A percentile compares a stretch with the other conserved stretches of the same genome.
Evolutionary conservation across 1,139 yeast genomes (phyloP).

Genomic region (Pneumocystis murina): DNA sequence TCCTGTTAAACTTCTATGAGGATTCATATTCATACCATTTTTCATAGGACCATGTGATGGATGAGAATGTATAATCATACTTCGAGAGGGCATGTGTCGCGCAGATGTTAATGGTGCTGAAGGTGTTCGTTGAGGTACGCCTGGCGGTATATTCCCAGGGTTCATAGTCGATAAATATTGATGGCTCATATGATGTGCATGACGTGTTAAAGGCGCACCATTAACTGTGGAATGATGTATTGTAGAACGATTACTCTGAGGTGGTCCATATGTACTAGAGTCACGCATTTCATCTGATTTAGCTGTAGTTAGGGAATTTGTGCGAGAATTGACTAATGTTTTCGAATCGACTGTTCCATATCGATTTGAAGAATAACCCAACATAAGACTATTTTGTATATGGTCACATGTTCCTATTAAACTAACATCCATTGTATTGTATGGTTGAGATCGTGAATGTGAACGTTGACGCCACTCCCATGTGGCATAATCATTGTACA

Average conservation of each 20-base stretch:
- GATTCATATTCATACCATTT: neutral
- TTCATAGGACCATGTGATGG: neutral
- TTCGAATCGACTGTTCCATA: neutral
- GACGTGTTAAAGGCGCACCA: neutral
- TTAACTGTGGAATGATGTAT: neutral
- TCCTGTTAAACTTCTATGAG: neutral
- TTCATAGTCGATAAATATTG: neutral
- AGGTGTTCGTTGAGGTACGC: neutral
- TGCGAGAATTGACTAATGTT: neutral
- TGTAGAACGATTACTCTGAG: neutral
- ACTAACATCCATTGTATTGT: neutral
- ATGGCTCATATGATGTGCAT: neutral
- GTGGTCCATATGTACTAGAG: neutral
- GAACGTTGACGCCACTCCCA: neutral
- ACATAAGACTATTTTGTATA: neutral
- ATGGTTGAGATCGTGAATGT: neutral
- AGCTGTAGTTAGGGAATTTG: neutral
- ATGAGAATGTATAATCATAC: neutral
- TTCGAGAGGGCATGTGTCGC: neutral
- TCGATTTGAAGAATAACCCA: slow-evolving; percentile 1
- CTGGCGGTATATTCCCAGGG: neutral
- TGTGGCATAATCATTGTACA: neutral
- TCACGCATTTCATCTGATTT: neutral
- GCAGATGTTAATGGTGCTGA: neutral
- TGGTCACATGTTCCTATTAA: neutral